phyloP scores from a whole-genome alignment of 1,139 yeast genomes.

The Debaryomyces psychrophilus region DNA sequence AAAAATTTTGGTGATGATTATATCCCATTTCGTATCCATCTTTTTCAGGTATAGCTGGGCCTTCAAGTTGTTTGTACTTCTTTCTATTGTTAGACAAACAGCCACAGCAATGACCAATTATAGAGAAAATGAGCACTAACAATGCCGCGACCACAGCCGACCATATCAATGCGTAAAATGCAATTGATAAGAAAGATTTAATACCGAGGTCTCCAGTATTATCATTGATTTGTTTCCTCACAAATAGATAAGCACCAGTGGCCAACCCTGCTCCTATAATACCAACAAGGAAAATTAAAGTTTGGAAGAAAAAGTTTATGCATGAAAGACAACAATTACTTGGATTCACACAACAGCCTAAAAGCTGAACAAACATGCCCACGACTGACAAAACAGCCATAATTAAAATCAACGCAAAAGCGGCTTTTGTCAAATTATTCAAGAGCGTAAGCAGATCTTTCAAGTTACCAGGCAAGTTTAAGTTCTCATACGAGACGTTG shows the following conservation, averaged over 20 bases:
- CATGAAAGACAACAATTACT: slow-evolving; percentile 43
- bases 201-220: slow-evolving; percentile 36
- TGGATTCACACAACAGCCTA: slow-evolving; percentile 42
- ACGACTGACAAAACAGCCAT: slow-evolving; percentile 31
- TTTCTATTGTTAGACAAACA: slow-evolving; percentile 39
- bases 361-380: slow-evolving; percentile 33
- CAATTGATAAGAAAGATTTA: slow-evolving; percentile 40
- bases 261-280: slow-evolving; percentile 38
- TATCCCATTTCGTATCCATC: slow-evolving; percentile 28
- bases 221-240: slow-evolving; percentile 37
- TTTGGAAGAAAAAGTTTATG: slow-evolving; percentile 42
- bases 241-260: slow-evolving; percentile 37
- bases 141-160: slow-evolving; percentile 43
- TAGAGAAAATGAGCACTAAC: slow-evolving; percentile 35
- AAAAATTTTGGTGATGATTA: slow-evolving; percentile 21
- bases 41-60: slow-evolving; percentile 14
- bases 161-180: slow-evolving; percentile 50
- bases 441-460: slow-evolving; percentile 35
- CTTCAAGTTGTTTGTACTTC: slow-evolving; percentile 30
- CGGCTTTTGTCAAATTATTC: slow-evolving; percentile 29
- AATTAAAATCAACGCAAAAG: slow-evolving; percentile 34
- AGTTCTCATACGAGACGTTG: slow-evolving; percentile 27
- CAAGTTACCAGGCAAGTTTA: slow-evolving; percentile 44
- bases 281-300: slow-evolving; percentile 32
- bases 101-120: slow-evolving; percentile 51